These are phyloP conservation scores for Colletotrichum sp. DNA, from an alignment of 2,329 filamentous ascomycete species.

Conservation along the genomic window DNA sequence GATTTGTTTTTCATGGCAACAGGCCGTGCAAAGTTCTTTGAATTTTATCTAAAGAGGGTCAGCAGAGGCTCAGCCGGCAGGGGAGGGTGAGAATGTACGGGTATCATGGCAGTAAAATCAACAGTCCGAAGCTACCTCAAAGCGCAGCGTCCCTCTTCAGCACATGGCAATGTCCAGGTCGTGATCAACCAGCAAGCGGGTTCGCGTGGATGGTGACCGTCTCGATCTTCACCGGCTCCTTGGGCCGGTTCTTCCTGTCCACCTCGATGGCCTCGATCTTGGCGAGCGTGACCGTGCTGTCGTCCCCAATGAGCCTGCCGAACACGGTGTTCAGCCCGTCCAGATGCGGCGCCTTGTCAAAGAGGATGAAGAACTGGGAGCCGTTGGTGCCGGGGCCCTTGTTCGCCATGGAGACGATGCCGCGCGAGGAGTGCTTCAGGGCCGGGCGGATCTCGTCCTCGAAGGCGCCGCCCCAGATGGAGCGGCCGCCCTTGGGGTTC, in stretches of 20 bases:
- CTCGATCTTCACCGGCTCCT: constrained; percentile 69
- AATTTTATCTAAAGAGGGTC: background rate
- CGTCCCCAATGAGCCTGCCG: constrained; percentile 72
- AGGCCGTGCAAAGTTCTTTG: background rate
- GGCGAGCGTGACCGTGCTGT: constrained; percentile 67
- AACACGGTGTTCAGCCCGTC: constrained; percentile 88
- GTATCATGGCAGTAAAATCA: background rate
- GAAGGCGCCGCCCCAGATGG: constrained; percentile 76
- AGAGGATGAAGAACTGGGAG: constrained; percentile 82
- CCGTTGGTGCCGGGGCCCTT: constrained; percentile 76
- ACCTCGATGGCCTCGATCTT: constrained; percentile 74
- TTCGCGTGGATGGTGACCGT: constrained; percentile 79
- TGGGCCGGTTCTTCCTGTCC: constrained; percentile 79
- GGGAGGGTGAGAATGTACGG: background rate
- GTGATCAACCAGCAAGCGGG: constrained; percentile 65
- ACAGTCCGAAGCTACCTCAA: background rate
- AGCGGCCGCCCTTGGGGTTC: constrained; percentile 70
- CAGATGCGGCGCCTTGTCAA: constrained; percentile 78
- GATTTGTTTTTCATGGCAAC: background rate
- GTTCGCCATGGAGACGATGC: constrained; percentile 80
- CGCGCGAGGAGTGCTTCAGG: constrained; percentile 70
- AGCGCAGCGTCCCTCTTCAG: background rate
- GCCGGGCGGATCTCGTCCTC: constrained; percentile 81
- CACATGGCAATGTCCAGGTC: background rate
- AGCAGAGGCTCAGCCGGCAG: background rate